phyloP scores from a whole-genome alignment of 2,329 filamentous ascomycete genomes.

The Septoria petroselini region DNA sequence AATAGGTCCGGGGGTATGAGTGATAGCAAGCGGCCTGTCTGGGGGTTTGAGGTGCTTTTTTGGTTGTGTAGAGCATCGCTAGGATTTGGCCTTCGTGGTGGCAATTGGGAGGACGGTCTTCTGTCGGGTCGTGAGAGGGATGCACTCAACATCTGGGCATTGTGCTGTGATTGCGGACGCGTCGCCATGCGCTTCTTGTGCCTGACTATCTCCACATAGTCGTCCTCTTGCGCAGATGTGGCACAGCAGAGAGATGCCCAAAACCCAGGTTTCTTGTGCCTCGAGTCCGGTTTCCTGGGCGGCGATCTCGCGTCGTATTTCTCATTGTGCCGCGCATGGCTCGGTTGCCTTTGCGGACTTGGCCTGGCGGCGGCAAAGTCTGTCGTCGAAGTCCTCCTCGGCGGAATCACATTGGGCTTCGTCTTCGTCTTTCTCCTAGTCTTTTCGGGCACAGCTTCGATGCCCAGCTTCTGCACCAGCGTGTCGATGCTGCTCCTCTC shows the following conservation, averaged over 20 bases:
- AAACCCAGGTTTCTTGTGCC: constrained; percentile 40
- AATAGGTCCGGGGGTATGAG: constrained; percentile 68
- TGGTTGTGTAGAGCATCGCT: constrained; percentile 13
- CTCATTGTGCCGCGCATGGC: constrained; percentile 4
- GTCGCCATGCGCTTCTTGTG: constrained; percentile 39
- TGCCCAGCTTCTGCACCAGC: constrained; percentile 71
- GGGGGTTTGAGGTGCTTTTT: constrained; percentile 28
- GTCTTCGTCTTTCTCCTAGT: constrained; percentile 12
- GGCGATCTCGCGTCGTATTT: constrained; percentile 15
- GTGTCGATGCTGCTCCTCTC: constrained; percentile 81
- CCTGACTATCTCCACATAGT: constrained; percentile 45
- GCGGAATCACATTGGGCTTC: constrained; percentile 14
- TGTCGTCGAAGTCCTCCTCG: constrained; percentile 17
- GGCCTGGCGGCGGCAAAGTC: constrained; percentile 18
- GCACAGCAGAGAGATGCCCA: constrained; percentile 46
- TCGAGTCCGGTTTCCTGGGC: constrained; percentile 13
- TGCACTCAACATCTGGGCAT: background rate
- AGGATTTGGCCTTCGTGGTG: constrained; percentile 19
- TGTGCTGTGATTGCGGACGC: constrained; percentile 9
- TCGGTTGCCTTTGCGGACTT: background rate
- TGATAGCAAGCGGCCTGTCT: constrained; percentile 50
- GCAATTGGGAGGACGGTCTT: constrained; percentile 7
- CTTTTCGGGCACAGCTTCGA: constrained; percentile 23
- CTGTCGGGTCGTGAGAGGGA: constrained; percentile 20
- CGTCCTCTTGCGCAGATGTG: constrained; percentile 38